phyloP scores from a whole-genome alignment of 2,329 filamentous ascomycete genomes.

The Colletotrichum spinosum region DNA sequence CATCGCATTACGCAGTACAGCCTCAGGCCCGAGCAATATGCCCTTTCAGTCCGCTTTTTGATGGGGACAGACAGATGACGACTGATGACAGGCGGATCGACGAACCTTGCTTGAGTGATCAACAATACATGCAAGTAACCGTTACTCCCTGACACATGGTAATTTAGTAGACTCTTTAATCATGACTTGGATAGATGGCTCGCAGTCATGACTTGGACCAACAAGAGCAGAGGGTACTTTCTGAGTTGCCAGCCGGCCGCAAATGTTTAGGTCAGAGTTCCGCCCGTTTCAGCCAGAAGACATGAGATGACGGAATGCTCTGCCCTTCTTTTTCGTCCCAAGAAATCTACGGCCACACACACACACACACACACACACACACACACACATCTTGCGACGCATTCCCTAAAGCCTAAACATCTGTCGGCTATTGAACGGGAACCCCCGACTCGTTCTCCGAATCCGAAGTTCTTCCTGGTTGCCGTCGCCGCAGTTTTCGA shows the following conservation, averaged over 20 bases:
- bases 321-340: constrained; percentile 14
- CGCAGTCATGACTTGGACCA: neutral
- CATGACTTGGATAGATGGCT: constrained; percentile 7
- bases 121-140: too few species aligned
- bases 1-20: too few species aligned
- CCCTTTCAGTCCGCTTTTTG: too few species aligned
- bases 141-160: too few species aligned
- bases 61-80: too few species aligned
- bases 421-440: neutral
- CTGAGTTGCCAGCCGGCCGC: constrained; percentile 22
- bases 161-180: neutral
- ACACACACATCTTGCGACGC: neutral
- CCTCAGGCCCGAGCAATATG: too few species aligned
- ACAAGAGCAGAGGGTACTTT: neutral
- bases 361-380: neutral
- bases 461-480: neutral
- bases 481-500: neutral
- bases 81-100: too few species aligned
- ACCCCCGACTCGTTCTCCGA: too few species aligned
- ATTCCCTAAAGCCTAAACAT: constrained; percentile 17
- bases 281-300: constrained; percentile 28
- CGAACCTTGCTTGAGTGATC: too few species aligned
- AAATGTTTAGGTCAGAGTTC: constrained; percentile 21
- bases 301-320: constrained; percentile 25
- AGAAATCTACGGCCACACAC: constrained; percentile 13